Percentiles rank a stretch among this genome's conserved stretches.
Conservation (phyloP, 495 filamentous ascomycete genomes). For the Xanthoparmelia taractica region DNA sequence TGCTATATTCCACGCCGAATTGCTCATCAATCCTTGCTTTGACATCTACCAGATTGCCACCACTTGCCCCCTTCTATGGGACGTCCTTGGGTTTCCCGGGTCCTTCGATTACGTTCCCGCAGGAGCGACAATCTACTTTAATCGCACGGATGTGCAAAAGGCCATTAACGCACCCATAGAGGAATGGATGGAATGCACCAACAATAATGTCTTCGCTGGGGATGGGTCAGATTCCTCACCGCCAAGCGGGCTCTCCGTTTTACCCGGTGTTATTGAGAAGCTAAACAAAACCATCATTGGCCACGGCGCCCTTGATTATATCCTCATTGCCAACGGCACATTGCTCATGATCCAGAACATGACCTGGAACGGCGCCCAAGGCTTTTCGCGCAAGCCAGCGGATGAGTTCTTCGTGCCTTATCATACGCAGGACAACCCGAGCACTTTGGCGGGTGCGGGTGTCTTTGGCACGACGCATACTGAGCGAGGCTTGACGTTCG, state of each 20-base stretch:
- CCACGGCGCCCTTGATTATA: constrained; percentile 57
- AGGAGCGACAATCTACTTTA: constrained; percentile 64
- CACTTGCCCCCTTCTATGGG: constrained; percentile 66
- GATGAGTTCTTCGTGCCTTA: constrained; percentile 61
- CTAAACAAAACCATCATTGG: constrained; percentile 61
- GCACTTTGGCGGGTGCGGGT: constrained; percentile 44
- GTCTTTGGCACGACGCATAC: constrained; percentile 53
- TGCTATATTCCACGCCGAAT: constrained; percentile 48
- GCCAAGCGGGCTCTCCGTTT: constrained; percentile 43
- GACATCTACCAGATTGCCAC: constrained; percentile 68
- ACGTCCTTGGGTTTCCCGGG: constrained; percentile 67
- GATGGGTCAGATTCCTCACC: constrained; percentile 37
- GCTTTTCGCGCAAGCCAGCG: constrained; percentile 52
- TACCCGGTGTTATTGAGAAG: constrained; percentile 65
- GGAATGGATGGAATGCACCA: constrained; percentile 55
- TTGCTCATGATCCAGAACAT: constrained; percentile 74
- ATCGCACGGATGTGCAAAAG: constrained; percentile 63
- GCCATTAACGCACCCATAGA: constrained; percentile 61
- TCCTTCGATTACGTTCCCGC: constrained; percentile 41
- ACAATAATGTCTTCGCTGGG: constrained; percentile 47
- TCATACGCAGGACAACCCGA: constrained; percentile 37
- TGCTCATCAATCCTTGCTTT: constrained; percentile 68
- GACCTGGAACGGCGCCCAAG: constrained; percentile 68
- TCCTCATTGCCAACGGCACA: constrained; percentile 56
- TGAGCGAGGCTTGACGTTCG: constrained; percentile 64